These are phyloP conservation scores for Torrubiella hemipterigena DNA, from an alignment of 2,329 filamentous ascomycete genomes.

Conservation along the genomic window DNA sequence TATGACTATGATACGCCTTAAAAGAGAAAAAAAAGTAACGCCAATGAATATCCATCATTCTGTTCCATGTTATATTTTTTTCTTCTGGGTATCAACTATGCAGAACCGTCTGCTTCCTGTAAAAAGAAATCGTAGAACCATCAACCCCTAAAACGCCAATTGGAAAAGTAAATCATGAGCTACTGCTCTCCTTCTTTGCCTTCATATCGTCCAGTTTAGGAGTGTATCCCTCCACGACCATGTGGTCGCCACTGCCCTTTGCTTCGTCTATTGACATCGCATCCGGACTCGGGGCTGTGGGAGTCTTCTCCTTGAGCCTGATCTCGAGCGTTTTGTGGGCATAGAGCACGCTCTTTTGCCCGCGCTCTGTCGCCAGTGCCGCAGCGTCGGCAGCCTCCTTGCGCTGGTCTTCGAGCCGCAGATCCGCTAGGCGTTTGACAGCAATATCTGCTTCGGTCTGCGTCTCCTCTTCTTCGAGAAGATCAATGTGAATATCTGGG, in stretches of 20 bases:
- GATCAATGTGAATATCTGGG: constrained; percentile 42
- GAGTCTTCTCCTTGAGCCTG: constrained; percentile 36
- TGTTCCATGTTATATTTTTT: background rate
- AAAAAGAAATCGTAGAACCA: constrained; percentile 2
- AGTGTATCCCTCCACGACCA: background rate
- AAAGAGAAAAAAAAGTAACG: background rate
- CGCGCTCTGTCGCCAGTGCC: constrained; percentile 39
- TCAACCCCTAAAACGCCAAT: background rate
- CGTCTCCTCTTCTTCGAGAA: constrained; percentile 54
- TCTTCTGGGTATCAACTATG: constrained; percentile 5
- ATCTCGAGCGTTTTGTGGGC: constrained; percentile 28
- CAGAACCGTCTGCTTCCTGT: background rate
- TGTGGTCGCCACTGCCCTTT: background rate
- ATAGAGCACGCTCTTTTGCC: constrained; percentile 14
- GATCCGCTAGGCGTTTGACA: constrained; percentile 24
- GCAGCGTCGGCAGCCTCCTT: constrained; percentile 25
- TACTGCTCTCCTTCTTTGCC: constrained; percentile 10
- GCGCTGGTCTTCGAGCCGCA: constrained; percentile 32
- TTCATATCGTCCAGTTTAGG: too few relatives aligned
- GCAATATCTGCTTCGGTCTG: constrained; percentile 29
- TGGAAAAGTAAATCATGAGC: background rate
- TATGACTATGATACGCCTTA: too few relatives aligned
- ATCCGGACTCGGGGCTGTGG: too few relatives aligned
- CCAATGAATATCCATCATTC: background rate
- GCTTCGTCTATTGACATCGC: too few relatives aligned